A percentile compares a stretch with the other conserved stretches of the same genome.
Conservation (phyloP, 176 grass and related monocot genomes). For the Leersia perrieri region DNA sequence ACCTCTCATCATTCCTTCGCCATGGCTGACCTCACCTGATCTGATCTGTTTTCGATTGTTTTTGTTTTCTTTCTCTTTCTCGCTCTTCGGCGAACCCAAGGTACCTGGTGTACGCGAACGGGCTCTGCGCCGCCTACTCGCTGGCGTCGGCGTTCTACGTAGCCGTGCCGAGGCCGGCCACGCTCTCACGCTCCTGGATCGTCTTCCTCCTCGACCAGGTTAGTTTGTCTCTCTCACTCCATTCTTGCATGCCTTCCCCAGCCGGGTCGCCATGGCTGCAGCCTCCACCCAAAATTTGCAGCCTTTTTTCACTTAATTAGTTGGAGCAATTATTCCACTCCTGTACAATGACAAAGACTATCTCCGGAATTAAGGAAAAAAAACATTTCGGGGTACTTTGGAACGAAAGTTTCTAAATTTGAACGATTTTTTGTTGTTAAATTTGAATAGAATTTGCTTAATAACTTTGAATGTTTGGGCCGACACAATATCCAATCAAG, state of each 20-base stretch:
- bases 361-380: too few relatives aligned
- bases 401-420: too few relatives aligned
- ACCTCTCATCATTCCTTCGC: not conserved
- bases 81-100: conserved; percentile 33
- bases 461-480: too few relatives aligned
- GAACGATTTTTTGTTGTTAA: too few relatives aligned
- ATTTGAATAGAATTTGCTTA: too few relatives aligned
- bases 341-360: too few relatives aligned
- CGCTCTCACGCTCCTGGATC: conserved; percentile 59
- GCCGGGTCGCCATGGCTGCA: too few relatives aligned
- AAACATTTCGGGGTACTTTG: too few relatives aligned
- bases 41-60: not conserved
- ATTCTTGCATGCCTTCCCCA: not conserved
- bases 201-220: conserved; percentile 96
- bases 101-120: conserved; percentile 86
- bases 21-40: not conserved
- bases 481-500: too few relatives aligned
- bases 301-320: not conserved
- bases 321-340: not conserved
- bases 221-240: not conserved
- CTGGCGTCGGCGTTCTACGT: conserved; percentile 68
- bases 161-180: conserved; percentile 48
- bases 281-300: too few relatives aligned
- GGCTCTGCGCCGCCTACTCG: conserved; percentile 78
- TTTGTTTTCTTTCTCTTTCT: too few relatives aligned